Conservation (phyloP, 768 basidiomycete genomes). For the Inosperma sp. region DNA sequence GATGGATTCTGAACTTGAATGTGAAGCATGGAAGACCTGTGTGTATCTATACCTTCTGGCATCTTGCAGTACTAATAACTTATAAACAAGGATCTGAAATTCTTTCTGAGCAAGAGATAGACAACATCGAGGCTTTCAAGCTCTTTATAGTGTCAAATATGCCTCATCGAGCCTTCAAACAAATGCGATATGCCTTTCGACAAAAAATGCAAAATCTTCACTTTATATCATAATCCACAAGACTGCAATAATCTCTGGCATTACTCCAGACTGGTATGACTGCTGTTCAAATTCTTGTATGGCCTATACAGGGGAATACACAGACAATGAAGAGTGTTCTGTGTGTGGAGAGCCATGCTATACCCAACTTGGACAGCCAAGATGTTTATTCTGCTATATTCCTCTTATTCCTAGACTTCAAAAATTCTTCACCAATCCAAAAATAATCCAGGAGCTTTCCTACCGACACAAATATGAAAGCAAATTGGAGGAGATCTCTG, state of each 20-base stretch:
- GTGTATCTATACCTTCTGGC: background rate
- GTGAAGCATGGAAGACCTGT: background rate
- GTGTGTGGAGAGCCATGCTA: background rate
- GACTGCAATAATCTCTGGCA: conserved; percentile 22
- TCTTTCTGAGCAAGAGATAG: conserved; percentile 22
- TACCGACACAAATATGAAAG: conserved; percentile 13
- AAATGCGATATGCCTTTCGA: conserved; percentile 25
- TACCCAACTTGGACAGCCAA: background rate
- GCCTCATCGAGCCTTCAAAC: conserved; percentile 19
- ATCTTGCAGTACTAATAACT: background rate
- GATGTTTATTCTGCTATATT: conserved; percentile 23
- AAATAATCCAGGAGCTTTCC: conserved; percentile 8
- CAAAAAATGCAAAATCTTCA: conserved; percentile 21
- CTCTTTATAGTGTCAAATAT: conserved; percentile 25
- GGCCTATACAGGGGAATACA: conserved; percentile 25
- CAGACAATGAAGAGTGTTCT: conserved; percentile 12
- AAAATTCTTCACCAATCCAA: conserved; percentile 16
- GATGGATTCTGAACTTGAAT: background rate
- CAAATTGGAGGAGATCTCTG: background rate
- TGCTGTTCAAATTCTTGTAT: conserved; percentile 35
- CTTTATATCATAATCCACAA: conserved; percentile 23
- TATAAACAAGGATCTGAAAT: background rate
- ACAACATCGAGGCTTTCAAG: conserved; percentile 27
- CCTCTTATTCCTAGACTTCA: conserved; percentile 28
- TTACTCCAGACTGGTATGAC: conserved; percentile 24